These are phyloP conservation scores for Musa balbisiana DNA, from an alignment of 202 grass and related monocot species.

Conservation along the genomic window DNA sequence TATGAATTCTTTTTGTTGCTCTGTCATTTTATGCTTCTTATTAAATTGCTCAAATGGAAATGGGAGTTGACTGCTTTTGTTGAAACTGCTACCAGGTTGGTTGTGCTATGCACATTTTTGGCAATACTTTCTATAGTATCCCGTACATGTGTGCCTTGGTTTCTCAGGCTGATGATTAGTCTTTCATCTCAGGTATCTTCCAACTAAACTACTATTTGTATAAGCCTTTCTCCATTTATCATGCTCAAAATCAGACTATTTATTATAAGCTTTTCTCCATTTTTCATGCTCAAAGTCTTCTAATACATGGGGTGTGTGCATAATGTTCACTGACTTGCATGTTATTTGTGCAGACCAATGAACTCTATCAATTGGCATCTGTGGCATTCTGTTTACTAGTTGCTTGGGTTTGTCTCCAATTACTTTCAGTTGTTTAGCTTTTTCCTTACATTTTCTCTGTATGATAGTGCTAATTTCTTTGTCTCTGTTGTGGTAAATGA, in stretches of 20 bases:
- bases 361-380: conserved; percentile 91
- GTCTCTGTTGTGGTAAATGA: not conserved
- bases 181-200: conserved; percentile 84
- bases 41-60: not conserved
- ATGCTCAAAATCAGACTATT: not conserved
- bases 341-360: conserved; percentile 73
- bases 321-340: conserved; percentile 26
- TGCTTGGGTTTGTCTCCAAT: conserved; percentile 79
- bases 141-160: conserved; percentile 84
- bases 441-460: not conserved
- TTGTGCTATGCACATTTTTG: conserved; percentile 69
- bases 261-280: not conserved
- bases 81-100: conserved; percentile 52
- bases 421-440: conserved; percentile 11
- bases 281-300: not conserved
- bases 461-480: not conserved
- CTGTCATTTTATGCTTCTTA: not conserved
- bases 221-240: not conserved
- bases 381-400: conserved; percentile 98
- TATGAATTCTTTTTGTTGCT: not conserved
- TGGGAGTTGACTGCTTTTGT: conserved; percentile 27
- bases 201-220: not conserved
- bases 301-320: conserved; percentile 5
- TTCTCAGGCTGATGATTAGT: conserved; percentile 96
- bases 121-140: conserved; percentile 84